Base-by-base conservation (phyloP, 176 grass and related monocot genomes). In the Bromus sterilis region DNA sequence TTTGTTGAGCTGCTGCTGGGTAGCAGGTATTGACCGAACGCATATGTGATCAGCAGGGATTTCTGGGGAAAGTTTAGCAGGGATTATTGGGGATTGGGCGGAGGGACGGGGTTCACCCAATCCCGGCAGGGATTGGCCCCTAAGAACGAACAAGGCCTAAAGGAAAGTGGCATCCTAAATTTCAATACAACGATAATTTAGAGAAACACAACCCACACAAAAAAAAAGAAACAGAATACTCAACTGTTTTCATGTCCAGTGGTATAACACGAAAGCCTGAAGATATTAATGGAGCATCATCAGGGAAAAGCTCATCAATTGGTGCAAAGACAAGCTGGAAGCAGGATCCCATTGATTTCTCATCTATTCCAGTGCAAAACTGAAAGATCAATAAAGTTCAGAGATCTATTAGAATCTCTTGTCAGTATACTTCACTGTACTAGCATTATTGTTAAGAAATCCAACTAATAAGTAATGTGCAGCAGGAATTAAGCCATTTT, bases 261-360 rank as follows among this genome's bases (percentile, higher is more conserved):
- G 93, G 97, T 70, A 99, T 96, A 70, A 96, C 93, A 73, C 93
- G 89, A 31, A 99, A 99, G 30, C 97, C 97, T 76, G 97, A 99
- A 61, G 97, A 91, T 61, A 99, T 63, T 39, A 99, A 80, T 0
- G 93, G 93, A 83, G 93, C 91, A 83, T 99, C 97, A 46, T 99
- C 97, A 66, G 97, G 93, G 78, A 99, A 99, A 82, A 88, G 91
- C 65, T 99, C 97, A 75, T 99, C 91, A 11, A 99, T 93, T 75
- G 91, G 91, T 56, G 97, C 91, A 88, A 96, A 99, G 48, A 99
- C 93, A 95, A 99, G 97, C 66, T 99, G 97, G 70, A 92, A 91
- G 80, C 97, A 96, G 21, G 93, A 95, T 76, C 97, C 97, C 86
- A 93, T 73, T 18, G 93, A 90, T 90, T 99, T 96, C 64, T 99